Evolutionary conservation across 805 yeast genomes (phyloP), one percentile per base, ranked within the genome.

Genomic region (Soucietia sequanensis): DNA sequence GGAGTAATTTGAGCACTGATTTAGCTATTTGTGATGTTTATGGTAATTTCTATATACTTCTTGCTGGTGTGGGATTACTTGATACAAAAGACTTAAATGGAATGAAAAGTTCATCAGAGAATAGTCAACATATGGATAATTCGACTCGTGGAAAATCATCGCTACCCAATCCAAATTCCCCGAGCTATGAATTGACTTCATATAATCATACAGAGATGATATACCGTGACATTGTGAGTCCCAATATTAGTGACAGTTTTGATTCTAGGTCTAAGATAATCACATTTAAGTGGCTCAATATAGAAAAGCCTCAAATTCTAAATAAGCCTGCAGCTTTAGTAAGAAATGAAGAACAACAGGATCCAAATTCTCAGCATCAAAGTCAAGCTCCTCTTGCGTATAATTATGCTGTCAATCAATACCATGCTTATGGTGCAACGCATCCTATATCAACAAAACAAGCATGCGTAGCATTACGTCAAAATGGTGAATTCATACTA

Each of bases 1-100:
- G 96, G 89, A 81, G 93, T 39, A 77, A 80, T 31, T 65, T 81
- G 1, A 91, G 91, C 29, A 79, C 84, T 37, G 95, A 90, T 50
- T 68, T 93, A 31, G 95, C 95, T 2, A 76, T 84, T 3, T 70
- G 84, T 28, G 98, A 90, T 55, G 72, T 70, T 15, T 53, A 68
- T 23, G 96, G 96, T 2, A 78, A 81, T 41, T 65, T 68, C 37
- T 67, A 59, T 44, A 57, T 68, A 6, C 44, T 65, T 27, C 39
- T 68, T 19, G 68, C 74, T 3, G 74, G 74, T 2, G 72, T 68
- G 3, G 65, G 68, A 3, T 50, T 66, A 17, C 38, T 66, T 7
- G 48, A 50, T 50, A 43, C 65, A 55, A 37, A 58, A 50, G 25
- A 63, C 58, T 17, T 47, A 3, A 29, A 29, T 10, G 23, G 23